Conservation (phyloP, 2,329 filamentous ascomycete genomes). For the Cladophialophora exuberans region DNA sequence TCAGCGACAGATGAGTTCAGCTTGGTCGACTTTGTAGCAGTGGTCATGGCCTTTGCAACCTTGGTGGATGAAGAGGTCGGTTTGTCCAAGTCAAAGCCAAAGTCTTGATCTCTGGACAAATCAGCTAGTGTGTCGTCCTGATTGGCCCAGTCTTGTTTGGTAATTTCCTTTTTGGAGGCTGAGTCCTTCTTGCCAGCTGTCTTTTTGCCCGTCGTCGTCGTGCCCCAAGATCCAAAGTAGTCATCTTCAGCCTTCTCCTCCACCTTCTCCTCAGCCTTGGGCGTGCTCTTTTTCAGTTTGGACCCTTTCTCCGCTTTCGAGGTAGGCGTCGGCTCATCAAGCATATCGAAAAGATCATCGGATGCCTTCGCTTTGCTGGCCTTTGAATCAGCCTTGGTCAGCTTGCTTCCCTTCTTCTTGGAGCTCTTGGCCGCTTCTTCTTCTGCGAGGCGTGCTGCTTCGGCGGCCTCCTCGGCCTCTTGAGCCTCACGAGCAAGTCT, state of each 20-base stretch:
- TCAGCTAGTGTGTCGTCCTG: conserved; percentile 43
- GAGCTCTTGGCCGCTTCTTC: conserved; percentile 44
- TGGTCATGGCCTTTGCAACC: conserved; percentile 45
- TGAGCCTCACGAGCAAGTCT: conserved; percentile 36
- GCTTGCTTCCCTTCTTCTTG: conserved; percentile 35
- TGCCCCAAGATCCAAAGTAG: conserved; percentile 36
- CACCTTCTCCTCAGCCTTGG: conserved; percentile 34
- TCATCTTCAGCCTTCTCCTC: conserved; percentile 32
- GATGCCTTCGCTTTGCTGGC: conserved; percentile 34
- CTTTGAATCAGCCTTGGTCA: conserved; percentile 32
- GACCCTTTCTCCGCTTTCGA: conserved; percentile 23
- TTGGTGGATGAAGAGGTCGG: conserved; percentile 47
- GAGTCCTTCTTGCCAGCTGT: conserved; percentile 42
- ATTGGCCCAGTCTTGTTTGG: conserved; percentile 46
- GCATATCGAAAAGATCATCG: conserved; percentile 42
- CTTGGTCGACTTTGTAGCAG: conserved; percentile 41
- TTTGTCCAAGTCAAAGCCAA: conserved; percentile 41
- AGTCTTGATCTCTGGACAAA: conserved; percentile 46
- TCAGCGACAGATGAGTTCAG: conserved; percentile 55
- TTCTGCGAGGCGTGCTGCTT: conserved; percentile 38
- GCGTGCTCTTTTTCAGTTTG: conserved; percentile 31
- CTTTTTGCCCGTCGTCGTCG: conserved; percentile 34
- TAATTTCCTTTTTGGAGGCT: conserved; percentile 48
- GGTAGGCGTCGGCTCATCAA: conserved; percentile 32
- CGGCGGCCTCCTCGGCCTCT: conserved; percentile 42